phyloP scores from a whole-genome alignment of 768 basidiomycete species.

The Trametes elegans region DNA sequence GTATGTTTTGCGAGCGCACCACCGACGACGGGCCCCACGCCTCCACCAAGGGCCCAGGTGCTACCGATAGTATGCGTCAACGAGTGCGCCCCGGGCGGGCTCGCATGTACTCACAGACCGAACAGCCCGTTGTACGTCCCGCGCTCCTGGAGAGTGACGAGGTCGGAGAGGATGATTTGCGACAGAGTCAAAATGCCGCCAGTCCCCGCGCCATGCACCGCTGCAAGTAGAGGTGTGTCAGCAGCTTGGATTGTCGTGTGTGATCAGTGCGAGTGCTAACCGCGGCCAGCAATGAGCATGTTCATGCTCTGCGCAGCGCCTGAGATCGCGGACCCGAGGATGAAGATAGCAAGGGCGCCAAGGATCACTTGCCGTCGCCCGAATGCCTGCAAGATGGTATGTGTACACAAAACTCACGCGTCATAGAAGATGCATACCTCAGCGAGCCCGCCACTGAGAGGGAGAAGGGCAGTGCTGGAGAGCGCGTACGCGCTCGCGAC shows the following conservation, averaged over 20 bases:
- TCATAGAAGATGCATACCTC: slow-evolving; percentile 14
- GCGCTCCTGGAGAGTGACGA: slow-evolving; percentile 37
- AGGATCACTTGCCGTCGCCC: slow-evolving; percentile 34
- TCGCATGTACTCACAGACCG: neutral
- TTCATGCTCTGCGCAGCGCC: slow-evolving; percentile 39
- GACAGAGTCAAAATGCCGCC: slow-evolving; percentile 29
- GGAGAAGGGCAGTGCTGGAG: slow-evolving; percentile 33
- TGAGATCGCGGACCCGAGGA: slow-evolving; percentile 37
- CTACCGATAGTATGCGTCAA: slow-evolving; percentile 12
- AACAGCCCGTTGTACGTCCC: slow-evolving; percentile 20
- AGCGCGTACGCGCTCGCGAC: slow-evolving; percentile 33
- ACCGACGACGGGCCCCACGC: slow-evolving; percentile 28
- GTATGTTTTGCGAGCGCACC: slow-evolving; percentile 22
- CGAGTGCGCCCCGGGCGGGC: too few species aligned
- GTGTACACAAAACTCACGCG: too few species aligned
- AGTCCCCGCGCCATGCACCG: slow-evolving; percentile 33
- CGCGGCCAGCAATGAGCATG: slow-evolving; percentile 39
- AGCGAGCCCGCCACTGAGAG: slow-evolving; percentile 31
- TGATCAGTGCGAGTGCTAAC: slow-evolving; percentile 4
- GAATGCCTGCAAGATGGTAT: slow-evolving; percentile 24
- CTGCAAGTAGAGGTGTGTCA: slow-evolving; percentile 3
- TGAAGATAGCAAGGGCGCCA: slow-evolving; percentile 31
- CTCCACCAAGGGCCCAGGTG: slow-evolving; percentile 27
- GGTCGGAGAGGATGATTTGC: slow-evolving; percentile 36
- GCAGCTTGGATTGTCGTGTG: neutral